phyloP scores from a whole-genome alignment of 1,139 yeast genomes.

The Nakaseomyces delphensis region DNA sequence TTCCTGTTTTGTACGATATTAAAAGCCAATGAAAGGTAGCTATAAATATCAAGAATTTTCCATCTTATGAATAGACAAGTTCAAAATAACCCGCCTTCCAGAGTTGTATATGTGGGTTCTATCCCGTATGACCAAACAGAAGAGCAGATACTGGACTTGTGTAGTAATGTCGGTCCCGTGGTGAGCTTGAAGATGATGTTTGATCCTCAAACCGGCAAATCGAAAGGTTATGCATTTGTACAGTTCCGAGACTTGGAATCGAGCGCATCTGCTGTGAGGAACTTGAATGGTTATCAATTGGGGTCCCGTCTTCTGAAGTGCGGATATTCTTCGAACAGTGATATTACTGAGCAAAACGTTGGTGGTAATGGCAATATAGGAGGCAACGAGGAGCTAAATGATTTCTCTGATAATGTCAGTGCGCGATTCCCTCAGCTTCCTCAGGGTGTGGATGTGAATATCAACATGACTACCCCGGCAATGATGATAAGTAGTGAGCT shows the following conservation, averaged over 20 bases:
- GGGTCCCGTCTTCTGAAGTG: conserved; percentile 70
- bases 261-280: conserved; percentile 85
- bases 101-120: conserved; percentile 52
- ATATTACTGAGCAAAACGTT: conserved; percentile 14
- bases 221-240: conserved; percentile 85
- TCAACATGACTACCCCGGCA: conserved; percentile 52
- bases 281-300: conserved; percentile 68
- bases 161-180: conserved; percentile 63
- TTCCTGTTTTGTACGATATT: no score
- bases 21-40: no score
- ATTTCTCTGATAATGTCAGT: not conserved
- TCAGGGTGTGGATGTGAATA: conserved; percentile 46
- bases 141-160: conserved; percentile 58
- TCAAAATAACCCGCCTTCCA: conserved; percentile 32
- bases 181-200: conserved; percentile 65
- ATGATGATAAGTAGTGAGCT: conserved; percentile 49
- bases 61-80: conserved; percentile 1
- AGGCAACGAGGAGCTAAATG: conserved; percentile 3
- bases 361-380: conserved; percentile 11
- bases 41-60: no score
- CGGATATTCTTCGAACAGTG: conserved; percentile 44
- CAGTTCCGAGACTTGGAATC: conserved; percentile 71
- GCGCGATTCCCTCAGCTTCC: conserved; percentile 38
- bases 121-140: conserved; percentile 77
- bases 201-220: conserved; percentile 82